Conservation (phyloP, 129 eudicot genomes). For the Chrysanthemum lavandulifolium region DNA sequence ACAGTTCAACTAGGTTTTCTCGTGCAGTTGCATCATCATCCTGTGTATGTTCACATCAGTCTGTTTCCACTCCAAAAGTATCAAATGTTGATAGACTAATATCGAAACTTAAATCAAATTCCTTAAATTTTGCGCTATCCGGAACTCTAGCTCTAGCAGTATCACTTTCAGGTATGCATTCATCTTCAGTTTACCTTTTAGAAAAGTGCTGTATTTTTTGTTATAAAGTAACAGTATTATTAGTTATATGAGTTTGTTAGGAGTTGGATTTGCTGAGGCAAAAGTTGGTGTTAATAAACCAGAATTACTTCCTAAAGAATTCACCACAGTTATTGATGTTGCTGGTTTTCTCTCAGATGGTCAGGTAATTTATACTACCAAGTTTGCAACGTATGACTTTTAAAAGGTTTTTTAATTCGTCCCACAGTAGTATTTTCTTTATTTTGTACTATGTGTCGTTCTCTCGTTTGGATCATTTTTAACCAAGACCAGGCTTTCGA, state of each 20-base stretch:
- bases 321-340: conserved; percentile 82
- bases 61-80: conserved; percentile 21
- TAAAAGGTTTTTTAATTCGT: too few species aligned
- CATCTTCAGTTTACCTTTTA: conserved; percentile 11
- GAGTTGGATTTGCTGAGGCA: conserved; percentile 66
- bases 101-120: conserved; percentile 47
- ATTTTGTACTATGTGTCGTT: too few species aligned
- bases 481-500: too few species aligned
- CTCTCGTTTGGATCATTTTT: too few species aligned
- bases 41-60: conserved; percentile 29
- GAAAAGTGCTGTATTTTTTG: not conserved
- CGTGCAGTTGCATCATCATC: conserved; percentile 24
- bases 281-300: conserved; percentile 91
- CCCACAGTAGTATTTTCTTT: too few species aligned
- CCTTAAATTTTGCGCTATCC: conserved; percentile 57
- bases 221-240: not conserved
- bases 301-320: conserved; percentile 84
- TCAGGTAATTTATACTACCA: conserved; percentile 46
- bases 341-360: conserved; percentile 98
- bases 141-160: conserved; percentile 67
- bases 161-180: conserved; percentile 52
- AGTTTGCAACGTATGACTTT: too few species aligned
- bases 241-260: conserved; percentile 31
- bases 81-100: conserved; percentile 35
- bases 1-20: conserved; percentile 3